Evolutionary conservation across 306 rosid species (phyloP).

Genomic region (Fagus crenata): DNA sequence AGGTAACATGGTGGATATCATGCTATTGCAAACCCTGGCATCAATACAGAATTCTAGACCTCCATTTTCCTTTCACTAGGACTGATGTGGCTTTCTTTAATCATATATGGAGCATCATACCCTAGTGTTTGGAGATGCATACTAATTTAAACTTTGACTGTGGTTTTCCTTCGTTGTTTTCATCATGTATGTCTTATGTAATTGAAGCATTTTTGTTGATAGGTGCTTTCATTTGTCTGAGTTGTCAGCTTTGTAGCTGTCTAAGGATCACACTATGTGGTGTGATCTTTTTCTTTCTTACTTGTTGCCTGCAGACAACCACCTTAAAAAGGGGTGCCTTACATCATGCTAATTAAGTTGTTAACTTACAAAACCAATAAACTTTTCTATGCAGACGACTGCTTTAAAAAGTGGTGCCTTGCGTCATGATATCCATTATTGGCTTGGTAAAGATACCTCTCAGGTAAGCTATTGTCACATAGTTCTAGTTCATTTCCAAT

Average conservation of each 20-base stretch:
- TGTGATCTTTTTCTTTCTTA: not conserved
- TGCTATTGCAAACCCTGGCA: not conserved
- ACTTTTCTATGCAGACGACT: conserved; percentile 58
- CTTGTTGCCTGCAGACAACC: conserved; percentile 57
- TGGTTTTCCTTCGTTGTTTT: not conserved
- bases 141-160: not conserved
- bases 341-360: conserved; percentile 38
- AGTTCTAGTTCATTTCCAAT: conserved; percentile 22
- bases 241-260: not conserved
- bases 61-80: not conserved
- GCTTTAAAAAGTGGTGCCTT: conserved; percentile 81
- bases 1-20: not conserved
- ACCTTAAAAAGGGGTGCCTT: conserved; percentile 75
- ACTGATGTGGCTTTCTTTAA: not conserved
- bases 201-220: not conserved
- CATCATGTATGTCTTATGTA: not conserved
- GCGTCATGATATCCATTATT: conserved; percentile 90
- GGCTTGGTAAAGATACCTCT: conserved; percentile 94
- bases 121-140: not conserved
- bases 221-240: not conserved
- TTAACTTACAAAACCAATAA: conserved; percentile 10
- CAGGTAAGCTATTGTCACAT: conserved; percentile 48
- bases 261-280: not conserved
- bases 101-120: not conserved
- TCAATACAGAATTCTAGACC: not conserved